Evolutionary conservation across 1,284 basidiomycete species (phyloP), one percentile per base, ranked within the genome.

Genomic region (Rhodotorula sp.): DNA sequence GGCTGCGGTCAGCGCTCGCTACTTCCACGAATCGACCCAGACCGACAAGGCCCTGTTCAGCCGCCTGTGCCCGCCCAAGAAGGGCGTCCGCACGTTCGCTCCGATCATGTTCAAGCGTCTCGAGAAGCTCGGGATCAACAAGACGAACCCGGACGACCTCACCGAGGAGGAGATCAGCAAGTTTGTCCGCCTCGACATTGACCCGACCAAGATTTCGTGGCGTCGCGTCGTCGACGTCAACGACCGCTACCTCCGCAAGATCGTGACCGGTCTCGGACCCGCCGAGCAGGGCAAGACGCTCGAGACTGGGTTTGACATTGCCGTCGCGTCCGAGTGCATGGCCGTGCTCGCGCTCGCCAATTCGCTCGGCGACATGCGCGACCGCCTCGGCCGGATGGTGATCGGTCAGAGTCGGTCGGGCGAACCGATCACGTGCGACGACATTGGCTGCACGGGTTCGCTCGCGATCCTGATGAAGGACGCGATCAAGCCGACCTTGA

Each of bases 401-500:
- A 91, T 99, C 55, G 96, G 92, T n/a, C 92, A 94, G 14, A 91
- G 89, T 83, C 95, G 92, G 82, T 85, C 84, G 37, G 96, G 95
- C 46, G 91, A 95, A 26, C 87, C 95, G 48, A 86, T 99, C 81
- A 99, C 95, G 42, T 95, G 95, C 29, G 96, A 99, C 80, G 95
- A 99, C 81, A 87, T 99, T 71, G 95, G 95, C 77, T 92, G 92
- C 77, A 91, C 93, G 74, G 95, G 95, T 73, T 95, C 95, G 67
- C 87, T 99, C 72, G 91, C 96, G 22, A 95, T 99, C 61, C 86
- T 99, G 71, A 92, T 99, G 90, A 98, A 98, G 85, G 95, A 99
- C 79, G 93, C 96, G 29, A 95, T 99, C 84, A 99, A 99, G 84
- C 95, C 95, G 29, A 99, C 97, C 80, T 82, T 99, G 75, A 99